phyloP scores from a whole-genome alignment of 2,329 filamentous ascomycete species.

The Aaosphaeria arxii region DNA sequence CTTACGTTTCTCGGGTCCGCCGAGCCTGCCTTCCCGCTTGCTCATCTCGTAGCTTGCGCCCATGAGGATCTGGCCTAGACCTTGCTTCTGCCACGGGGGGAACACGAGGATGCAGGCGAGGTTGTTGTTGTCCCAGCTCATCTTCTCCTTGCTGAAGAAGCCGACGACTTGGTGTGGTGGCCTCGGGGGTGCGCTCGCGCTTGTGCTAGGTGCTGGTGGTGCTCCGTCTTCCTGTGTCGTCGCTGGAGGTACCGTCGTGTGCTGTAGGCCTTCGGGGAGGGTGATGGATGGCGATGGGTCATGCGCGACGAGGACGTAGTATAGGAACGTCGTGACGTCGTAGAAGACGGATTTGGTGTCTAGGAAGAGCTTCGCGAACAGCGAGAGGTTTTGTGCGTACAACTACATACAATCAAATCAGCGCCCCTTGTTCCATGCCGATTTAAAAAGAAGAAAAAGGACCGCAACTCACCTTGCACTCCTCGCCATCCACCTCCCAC shows the following conservation, averaged over 20 bases:
- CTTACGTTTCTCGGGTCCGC: conserved; percentile 81
- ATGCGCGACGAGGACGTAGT: conserved; percentile 84
- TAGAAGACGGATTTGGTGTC: conserved; percentile 99
- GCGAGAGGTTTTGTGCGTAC: conserved; percentile 91
- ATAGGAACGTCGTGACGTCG: conserved; percentile 90
- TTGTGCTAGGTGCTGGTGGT: neutral
- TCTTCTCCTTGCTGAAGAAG: conserved; percentile 99
- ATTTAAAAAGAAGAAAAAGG: neutral
- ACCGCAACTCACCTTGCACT: conserved; percentile 55
- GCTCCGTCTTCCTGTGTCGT: neutral
- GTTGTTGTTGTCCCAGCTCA: conserved; percentile 99
- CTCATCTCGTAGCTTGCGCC: conserved; percentile 92
- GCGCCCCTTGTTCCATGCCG: too few relatives aligned
- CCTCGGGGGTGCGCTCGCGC: neutral
- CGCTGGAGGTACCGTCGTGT: conserved; percentile 18
- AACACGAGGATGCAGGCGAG: conserved; percentile 95
- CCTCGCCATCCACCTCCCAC: conserved; percentile 89
- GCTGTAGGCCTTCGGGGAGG: conserved; percentile 9
- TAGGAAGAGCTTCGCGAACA: conserved; percentile 96
- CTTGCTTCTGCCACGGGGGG: conserved; percentile 90
- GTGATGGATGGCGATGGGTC: conserved; percentile 41
- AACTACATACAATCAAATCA: conserved; percentile 42
- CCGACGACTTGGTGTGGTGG: conserved; percentile 64
- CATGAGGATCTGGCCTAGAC: conserved; percentile 85
- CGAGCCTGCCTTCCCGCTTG: conserved; percentile 74